Evolutionary conservation across 805 yeast genomes (phyloP).

Genomic region (Monosporozyma aerobia): DNA sequence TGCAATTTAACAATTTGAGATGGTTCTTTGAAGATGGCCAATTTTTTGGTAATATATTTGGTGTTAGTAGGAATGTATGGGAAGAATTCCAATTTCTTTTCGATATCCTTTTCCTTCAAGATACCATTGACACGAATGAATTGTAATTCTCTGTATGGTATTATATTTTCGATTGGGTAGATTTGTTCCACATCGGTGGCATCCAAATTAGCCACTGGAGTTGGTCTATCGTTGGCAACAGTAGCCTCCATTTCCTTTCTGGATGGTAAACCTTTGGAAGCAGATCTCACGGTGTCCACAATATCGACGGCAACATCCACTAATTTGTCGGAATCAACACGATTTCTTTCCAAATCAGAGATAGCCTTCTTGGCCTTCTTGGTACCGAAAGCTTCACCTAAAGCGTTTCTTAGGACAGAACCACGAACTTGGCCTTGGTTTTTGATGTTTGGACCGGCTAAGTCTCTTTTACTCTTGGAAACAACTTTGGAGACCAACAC

Average conservation of each 20-base stretch:
- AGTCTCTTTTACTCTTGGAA: constrained; percentile 48
- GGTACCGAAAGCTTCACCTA: constrained; percentile 97
- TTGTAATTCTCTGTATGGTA: constrained; percentile 57
- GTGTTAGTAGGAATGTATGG: constrained; percentile 48
- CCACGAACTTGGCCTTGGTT: constrained; percentile 40
- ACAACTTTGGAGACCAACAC: constrained; percentile 53
- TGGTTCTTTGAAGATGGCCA: constrained; percentile 33
- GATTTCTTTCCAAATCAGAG: constrained; percentile 67
- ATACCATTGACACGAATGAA: constrained; percentile 56
- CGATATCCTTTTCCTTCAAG: constrained; percentile 43
- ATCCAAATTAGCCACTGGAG: constrained; percentile 64
- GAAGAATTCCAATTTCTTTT: constrained; percentile 45
- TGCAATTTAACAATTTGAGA: constrained; percentile 51
- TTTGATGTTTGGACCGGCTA: constrained; percentile 54
- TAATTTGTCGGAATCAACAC: constrained; percentile 76
- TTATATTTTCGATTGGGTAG: constrained; percentile 63
- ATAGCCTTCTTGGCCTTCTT: constrained; percentile 91
- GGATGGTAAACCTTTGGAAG: constrained; percentile 68
- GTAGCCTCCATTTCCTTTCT: constrained; percentile 49
- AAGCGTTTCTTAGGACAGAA: constrained; percentile 61
- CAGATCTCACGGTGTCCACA: constrained; percentile 63
- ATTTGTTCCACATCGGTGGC: constrained; percentile 81
- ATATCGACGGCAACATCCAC: constrained; percentile 70
- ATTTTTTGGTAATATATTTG: constrained; percentile 42
- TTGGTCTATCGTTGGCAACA: constrained; percentile 65